phyloP scores from a whole-genome alignment of 2,329 filamentous ascomycete genomes.

The Chaetomiaceae sp. region DNA sequence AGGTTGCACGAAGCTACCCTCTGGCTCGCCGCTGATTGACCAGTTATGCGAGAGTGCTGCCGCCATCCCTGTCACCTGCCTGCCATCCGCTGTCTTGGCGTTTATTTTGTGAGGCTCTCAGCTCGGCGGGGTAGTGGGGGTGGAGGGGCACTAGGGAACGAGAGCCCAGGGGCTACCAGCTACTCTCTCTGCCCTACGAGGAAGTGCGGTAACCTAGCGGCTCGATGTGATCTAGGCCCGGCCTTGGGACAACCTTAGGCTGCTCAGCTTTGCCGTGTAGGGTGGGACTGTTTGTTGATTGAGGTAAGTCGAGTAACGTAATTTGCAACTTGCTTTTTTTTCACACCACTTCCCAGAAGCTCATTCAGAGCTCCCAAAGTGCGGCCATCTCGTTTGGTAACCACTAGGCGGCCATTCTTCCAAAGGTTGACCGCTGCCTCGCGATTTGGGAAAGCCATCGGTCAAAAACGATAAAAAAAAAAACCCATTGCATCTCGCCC shows the following conservation, averaged over 20 bases:
- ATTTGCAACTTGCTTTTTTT: not conserved
- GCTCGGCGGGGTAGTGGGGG: constrained; percentile 2
- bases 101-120: constrained; percentile 5
- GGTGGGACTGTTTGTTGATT: not conserved
- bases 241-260: no score
- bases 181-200: constrained; percentile 13
- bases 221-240: not conserved
- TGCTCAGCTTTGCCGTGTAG: no score
- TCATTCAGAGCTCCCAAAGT: not conserved
- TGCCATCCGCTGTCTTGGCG: not conserved
- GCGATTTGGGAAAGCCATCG: no score
- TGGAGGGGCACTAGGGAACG: constrained; percentile 6
- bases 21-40: constrained; percentile 12
- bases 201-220: not conserved
- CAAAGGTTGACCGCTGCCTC: not conserved
- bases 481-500: no score
- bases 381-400: constrained; percentile 7
- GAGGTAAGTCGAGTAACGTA: not conserved
- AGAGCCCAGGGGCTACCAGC: not conserved
- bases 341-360: not conserved
- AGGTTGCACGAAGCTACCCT: not conserved
- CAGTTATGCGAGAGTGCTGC: constrained; percentile 9
- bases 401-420: not conserved
- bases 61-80: constrained; percentile 2
- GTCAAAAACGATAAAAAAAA: no score